phyloP scores from a whole-genome alignment of 2,329 filamentous ascomycete species.

The Ascosphaera apis region DNA sequence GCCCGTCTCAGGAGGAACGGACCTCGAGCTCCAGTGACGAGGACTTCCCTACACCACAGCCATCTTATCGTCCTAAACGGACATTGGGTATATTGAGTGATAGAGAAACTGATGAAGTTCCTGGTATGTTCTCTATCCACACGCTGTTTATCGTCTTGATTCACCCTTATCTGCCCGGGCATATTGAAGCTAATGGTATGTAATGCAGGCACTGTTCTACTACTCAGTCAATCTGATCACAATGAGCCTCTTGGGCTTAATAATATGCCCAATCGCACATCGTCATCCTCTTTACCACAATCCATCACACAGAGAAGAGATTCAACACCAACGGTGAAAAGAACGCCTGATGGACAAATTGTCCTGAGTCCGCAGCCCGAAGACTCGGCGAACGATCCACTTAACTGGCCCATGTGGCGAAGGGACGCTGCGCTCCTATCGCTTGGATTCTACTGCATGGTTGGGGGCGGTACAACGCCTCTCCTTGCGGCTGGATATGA shows the following conservation, averaged over 20 bases:
- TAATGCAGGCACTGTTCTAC: slow-evolving; percentile 35
- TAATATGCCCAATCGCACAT: slow-evolving; percentile 37
- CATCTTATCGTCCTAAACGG: slow-evolving; percentile 20
- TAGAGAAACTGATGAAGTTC: slow-evolving; percentile 60
- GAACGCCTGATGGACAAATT: slow-evolving; percentile 56
- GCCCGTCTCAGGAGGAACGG: too few species aligned
- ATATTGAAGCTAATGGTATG: too few species aligned
- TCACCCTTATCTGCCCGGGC: slow-evolving; percentile 3
- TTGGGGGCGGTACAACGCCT: slow-evolving; percentile 82
- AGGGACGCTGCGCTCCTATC: slow-evolving; percentile 60
- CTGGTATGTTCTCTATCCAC: slow-evolving; percentile 49
- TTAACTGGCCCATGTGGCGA: slow-evolving; percentile 75
- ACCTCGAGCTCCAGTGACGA: too few species aligned
- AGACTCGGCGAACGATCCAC: slow-evolving; percentile 67
- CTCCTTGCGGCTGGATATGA: slow-evolving; percentile 76
- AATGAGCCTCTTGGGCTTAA: slow-evolving; percentile 39
- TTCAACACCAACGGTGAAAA: slow-evolving; percentile 33
- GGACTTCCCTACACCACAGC: background rate
- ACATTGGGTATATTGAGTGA: slow-evolving; percentile 68
- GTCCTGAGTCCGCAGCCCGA: slow-evolving; percentile 84
- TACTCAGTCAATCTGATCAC: slow-evolving; percentile 31
- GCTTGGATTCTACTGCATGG: slow-evolving; percentile 75
- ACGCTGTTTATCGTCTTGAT: background rate
- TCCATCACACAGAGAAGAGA: background rate
- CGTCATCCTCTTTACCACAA: slow-evolving; percentile 28